These are phyloP conservation scores for Gossypium thurberi DNA, from an alignment of 345 rosid genomes.

Conservation along the genomic window DNA sequence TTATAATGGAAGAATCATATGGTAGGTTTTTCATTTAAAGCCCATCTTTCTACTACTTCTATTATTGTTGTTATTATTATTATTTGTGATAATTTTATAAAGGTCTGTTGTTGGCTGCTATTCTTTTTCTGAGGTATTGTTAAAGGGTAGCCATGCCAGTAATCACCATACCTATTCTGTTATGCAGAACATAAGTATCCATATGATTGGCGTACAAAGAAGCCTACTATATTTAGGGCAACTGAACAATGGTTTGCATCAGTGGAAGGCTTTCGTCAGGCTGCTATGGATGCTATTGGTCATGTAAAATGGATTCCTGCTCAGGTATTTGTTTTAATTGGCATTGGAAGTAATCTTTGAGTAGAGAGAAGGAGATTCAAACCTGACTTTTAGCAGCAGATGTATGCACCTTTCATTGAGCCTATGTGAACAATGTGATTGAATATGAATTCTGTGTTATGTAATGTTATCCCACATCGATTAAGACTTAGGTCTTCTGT, in stretches of 20 bases:
- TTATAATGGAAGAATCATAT: slow-evolving; percentile 85
- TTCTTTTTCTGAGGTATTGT: slow-evolving; percentile 5
- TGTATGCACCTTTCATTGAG: background rate
- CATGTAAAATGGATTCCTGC: slow-evolving; percentile 84
- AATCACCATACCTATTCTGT: slow-evolving; percentile 14
- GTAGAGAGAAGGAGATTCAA: background rate
- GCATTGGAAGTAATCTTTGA: background rate
- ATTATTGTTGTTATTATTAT: background rate
- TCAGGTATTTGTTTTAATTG: slow-evolving; percentile 52
- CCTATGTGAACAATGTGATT: background rate
- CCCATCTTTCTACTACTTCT: background rate
- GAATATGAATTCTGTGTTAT: background rate
- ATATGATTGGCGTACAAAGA: slow-evolving; percentile 95
- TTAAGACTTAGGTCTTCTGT: too few species aligned
- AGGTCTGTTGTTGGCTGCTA: background rate
- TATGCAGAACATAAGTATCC: slow-evolving; percentile 85
- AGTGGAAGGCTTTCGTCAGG: slow-evolving; percentile 77
- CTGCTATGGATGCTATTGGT: slow-evolving; percentile 77
- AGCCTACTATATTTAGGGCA: slow-evolving; percentile 93
- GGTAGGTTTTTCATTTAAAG: slow-evolving; percentile 34
- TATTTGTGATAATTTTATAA: slow-evolving; percentile 9
- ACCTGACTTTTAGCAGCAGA: background rate
- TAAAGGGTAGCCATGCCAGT: background rate
- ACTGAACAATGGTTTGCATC: slow-evolving; percentile 99
- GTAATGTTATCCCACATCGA: too few species aligned